These are phyloP conservation scores for Metschnikowia cubensis DNA, from an alignment of 805 yeast genomes.

Conservation along the genomic window DNA sequence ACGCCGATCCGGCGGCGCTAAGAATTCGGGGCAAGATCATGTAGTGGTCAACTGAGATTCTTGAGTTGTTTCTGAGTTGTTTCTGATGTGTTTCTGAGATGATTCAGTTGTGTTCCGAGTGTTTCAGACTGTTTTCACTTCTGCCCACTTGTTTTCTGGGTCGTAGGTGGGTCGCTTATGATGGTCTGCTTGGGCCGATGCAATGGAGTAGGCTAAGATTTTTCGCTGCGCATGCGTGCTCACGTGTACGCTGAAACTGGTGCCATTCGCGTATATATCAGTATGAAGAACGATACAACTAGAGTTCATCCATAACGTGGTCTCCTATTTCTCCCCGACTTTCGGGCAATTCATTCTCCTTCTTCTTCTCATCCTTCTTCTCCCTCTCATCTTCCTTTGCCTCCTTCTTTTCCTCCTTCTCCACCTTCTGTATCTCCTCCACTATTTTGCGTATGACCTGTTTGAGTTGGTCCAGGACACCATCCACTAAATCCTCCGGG, in stretches of 20 bases:
- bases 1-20: slow-evolving; percentile 4
- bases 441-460: not conserved
- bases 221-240: not conserved
- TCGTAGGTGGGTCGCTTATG: not conserved
- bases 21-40: slow-evolving; percentile 2
- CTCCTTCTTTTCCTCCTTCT: not conserved
- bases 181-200: not conserved
- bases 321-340: too few relatives aligned
- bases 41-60: too few relatives aligned
- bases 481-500: too few relatives aligned
- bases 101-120: too few relatives aligned
- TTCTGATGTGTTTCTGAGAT: too few relatives aligned
- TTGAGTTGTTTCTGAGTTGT: too few relatives aligned
- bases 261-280: not conserved
- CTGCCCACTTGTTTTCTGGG: not conserved
- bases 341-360: too few relatives aligned
- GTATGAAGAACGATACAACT: not conserved
- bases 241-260: not conserved
- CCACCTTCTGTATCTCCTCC: not conserved
- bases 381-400: not conserved
- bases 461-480: not conserved
- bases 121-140: too few relatives aligned
- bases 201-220: not conserved
- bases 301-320: not conserved
- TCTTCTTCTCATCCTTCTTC: not conserved